Evolutionary conservation across 179 eudicot genomes (phyloP).

Genomic region (Drosera spatulata): DNA sequence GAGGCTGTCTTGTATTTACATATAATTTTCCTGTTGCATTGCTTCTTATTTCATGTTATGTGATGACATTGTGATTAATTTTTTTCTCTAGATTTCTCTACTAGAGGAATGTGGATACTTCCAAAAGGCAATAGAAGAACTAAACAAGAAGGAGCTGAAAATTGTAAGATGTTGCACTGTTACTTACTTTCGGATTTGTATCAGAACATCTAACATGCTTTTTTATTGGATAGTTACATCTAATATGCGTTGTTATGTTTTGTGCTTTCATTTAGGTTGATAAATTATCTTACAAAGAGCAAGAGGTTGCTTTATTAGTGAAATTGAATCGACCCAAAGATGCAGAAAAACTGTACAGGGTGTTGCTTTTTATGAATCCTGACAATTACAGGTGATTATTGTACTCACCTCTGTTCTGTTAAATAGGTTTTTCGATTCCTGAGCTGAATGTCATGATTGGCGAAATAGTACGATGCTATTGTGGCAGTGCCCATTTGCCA

Average conservation of each 20-base stretch:
- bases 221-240: no score
- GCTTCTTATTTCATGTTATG: no score
- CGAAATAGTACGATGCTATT: no score
- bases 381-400: slow-evolving; percentile 78
- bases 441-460: no score
- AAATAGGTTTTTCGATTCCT: no score
- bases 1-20: no score
- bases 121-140: slow-evolving; percentile 81
- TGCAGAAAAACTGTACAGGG: slow-evolving; percentile 57
- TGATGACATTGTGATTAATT: not conserved
- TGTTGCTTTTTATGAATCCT: slow-evolving; percentile 86
- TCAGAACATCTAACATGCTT: no score
- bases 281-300: slow-evolving; percentile 81
- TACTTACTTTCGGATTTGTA: no score
- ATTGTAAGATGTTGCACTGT: slow-evolving; percentile 46
- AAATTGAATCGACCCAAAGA: slow-evolving; percentile 69
- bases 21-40: no score
- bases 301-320: slow-evolving; percentile 74
- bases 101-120: slow-evolving; percentile 79
- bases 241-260: no score
- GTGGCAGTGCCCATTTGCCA: no score
- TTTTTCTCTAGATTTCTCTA: slow-evolving; percentile 47
- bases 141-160: slow-evolving; percentile 62
- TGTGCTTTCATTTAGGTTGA: slow-evolving; percentile 44
- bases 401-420: no score